phyloP scores from a whole-genome alignment of 305 asterid species.

The Ajuga reptans region DNA sequence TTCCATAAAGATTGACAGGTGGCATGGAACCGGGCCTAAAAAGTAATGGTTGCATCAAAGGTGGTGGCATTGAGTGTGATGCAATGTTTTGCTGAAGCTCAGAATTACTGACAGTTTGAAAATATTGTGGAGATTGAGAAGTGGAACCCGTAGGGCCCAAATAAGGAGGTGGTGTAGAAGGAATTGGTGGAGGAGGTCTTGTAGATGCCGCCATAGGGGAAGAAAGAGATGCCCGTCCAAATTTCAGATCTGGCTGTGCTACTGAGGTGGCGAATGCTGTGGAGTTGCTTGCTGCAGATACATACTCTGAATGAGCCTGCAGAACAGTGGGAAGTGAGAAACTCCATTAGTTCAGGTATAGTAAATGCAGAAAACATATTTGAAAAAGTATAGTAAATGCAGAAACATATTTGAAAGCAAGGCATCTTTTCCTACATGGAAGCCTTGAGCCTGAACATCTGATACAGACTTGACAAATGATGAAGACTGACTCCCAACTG shows the following conservation, averaged over 20 bases:
- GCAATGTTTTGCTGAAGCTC: conserved; percentile 56
- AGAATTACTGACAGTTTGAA: conserved; percentile 36
- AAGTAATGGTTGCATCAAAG: conserved; percentile 43
- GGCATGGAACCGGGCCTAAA: conserved; percentile 57
- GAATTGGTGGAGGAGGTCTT: conserved; percentile 81
- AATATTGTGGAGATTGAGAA: conserved; percentile 49
- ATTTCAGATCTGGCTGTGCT: conserved; percentile 42
- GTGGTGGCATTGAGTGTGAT: conserved; percentile 46
- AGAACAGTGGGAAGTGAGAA: conserved; percentile 21
- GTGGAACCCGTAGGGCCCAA: conserved; percentile 40
- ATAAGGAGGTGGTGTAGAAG: conserved; percentile 80
- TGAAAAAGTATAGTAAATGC: background rate
- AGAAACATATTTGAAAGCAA: background rate
- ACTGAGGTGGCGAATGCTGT: conserved; percentile 32
- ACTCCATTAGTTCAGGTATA: conserved; percentile 11
- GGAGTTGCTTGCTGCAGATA: conserved; percentile 38
- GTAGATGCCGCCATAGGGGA: conserved; percentile 51
- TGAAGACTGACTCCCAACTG: conserved; percentile 38
- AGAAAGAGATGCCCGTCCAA: conserved; percentile 49
- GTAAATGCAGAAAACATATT: background rate
- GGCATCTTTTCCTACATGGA: conserved; percentile 34
- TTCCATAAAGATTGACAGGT: conserved; percentile 45
- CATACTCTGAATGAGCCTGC: conserved; percentile 67
- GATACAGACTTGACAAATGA: conserved; percentile 34
- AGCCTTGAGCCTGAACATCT: conserved; percentile 57